A percentile compares a stretch with the other conserved stretches of the same genome.
Evolutionary conservation across 2,329 filamentous ascomycete genomes (phyloP).

Genomic region (Aureobasidium lini): DNA sequence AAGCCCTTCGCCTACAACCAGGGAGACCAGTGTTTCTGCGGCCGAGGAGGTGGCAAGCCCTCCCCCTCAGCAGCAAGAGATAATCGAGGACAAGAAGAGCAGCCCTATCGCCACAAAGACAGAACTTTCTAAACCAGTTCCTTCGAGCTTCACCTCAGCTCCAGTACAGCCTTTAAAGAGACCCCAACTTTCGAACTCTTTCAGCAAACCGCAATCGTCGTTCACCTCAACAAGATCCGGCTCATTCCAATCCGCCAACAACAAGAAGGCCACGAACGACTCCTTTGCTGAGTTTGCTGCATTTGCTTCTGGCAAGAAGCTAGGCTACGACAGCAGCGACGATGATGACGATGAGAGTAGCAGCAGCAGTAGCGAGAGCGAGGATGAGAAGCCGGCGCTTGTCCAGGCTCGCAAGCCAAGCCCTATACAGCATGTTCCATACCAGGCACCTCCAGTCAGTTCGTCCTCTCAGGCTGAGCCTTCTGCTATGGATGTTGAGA

Average conservation of each 20-base stretch:
- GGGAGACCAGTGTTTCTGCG: not conserved
- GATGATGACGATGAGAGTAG: not conserved
- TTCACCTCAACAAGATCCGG: not conserved
- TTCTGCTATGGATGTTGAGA: not conserved
- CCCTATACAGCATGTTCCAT: not conserved
- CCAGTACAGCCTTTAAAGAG: not conserved
- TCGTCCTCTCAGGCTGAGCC: not conserved
- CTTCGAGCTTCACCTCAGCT: not conserved
- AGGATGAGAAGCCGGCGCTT: not conserved
- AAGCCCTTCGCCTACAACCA: not conserved
- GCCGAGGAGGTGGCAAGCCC: not conserved
- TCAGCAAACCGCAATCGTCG: not conserved
- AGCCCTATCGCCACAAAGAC: not conserved
- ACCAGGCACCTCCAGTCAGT: not conserved
- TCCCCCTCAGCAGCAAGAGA: not conserved
- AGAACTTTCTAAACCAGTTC: not conserved
- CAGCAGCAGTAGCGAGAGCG: slow-evolving; percentile 6
- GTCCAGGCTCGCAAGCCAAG: not conserved
- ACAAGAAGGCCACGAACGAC: not conserved
- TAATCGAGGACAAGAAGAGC: not conserved
- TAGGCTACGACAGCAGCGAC: slow-evolving; percentile 2
- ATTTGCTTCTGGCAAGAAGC: not conserved
- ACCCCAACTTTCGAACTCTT: not conserved
- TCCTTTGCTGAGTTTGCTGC: slow-evolving; percentile 4
- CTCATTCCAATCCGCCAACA: not conserved